Evolutionary conservation across 495 filamentous ascomycete genomes (phyloP).

Genomic region (Aspergillus indologenus): DNA sequence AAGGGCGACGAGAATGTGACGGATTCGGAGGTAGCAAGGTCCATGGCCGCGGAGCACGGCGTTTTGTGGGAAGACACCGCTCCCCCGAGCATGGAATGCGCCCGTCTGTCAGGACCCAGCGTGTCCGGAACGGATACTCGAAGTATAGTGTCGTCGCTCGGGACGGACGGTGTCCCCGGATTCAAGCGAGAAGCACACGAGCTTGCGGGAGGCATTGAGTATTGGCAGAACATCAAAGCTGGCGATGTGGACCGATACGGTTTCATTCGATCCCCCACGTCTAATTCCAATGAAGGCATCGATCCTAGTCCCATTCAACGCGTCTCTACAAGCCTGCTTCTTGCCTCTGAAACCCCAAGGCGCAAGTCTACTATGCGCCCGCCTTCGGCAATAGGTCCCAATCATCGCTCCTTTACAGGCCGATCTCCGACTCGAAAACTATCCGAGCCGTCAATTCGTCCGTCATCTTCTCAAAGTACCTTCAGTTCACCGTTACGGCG

Average conservation of each 20-base stretch:
- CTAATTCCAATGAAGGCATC: constrained; percentile 33
- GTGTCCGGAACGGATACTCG: constrained; percentile 22
- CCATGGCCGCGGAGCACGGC: constrained; percentile 52
- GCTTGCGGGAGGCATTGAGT: constrained; percentile 83
- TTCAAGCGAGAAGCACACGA: constrained; percentile 54
- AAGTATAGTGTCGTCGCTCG: constrained; percentile 13
- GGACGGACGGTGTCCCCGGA: constrained; percentile 12
- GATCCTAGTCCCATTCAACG: constrained; percentile 57
- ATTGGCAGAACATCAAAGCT: constrained; percentile 91
- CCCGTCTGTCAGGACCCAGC: constrained; percentile 28
- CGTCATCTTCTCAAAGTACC: constrained; percentile 47
- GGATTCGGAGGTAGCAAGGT: constrained; percentile 44
- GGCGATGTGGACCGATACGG: constrained; percentile 89
- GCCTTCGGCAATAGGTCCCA: constrained; percentile 40
- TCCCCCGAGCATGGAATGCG: constrained; percentile 44
- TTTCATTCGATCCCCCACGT: constrained; percentile 66
- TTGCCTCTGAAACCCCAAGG: constrained; percentile 63
- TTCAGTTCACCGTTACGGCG: constrained; percentile 38
- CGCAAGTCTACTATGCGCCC: constrained; percentile 53
- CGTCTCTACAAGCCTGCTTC: constrained; percentile 61
- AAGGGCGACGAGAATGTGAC: constrained; percentile 58
- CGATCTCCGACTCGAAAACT: constrained; percentile 50
- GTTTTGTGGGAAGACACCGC: constrained; percentile 56
- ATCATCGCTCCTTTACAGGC: constrained; percentile 48
- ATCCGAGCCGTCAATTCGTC: constrained; percentile 35